phyloP scores from a whole-genome alignment of 2,329 filamentous ascomycete genomes.

The Pezicula radicicola region DNA sequence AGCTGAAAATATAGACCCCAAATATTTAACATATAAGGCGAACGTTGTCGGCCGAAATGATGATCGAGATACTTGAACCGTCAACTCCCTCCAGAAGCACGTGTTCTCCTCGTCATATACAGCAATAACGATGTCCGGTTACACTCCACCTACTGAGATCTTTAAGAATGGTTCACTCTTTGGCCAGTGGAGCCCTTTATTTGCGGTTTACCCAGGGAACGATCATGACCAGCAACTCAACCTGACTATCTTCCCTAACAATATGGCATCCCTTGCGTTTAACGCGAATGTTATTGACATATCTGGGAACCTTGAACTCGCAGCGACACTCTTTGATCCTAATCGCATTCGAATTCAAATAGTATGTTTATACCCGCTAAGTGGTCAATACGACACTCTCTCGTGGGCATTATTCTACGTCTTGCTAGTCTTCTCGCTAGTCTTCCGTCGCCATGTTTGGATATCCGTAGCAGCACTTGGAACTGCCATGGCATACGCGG shows the following conservation, averaged over 20 bases:
- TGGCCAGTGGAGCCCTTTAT: too few species aligned
- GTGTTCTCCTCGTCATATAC: too few species aligned
- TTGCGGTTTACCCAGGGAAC: background rate
- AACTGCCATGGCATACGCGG: slow-evolving; percentile 4
- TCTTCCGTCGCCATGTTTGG: slow-evolving; percentile 8
- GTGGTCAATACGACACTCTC: slow-evolving; percentile 9
- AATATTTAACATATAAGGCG: too few species aligned
- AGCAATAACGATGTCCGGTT: too few species aligned
- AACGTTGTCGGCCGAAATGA: too few species aligned
- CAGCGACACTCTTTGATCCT: background rate
- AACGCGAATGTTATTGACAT: background rate
- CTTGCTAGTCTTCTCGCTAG: slow-evolving; percentile 6
- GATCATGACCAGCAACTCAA: background rate
- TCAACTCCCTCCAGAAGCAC: too few species aligned
- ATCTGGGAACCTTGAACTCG: background rate
- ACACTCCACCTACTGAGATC: too few species aligned
- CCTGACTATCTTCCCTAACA: background rate
- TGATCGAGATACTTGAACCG: too few species aligned
- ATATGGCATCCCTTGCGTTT: slow-evolving; percentile 1
- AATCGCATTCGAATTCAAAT: background rate
- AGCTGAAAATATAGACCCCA: too few species aligned
- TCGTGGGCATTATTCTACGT: slow-evolving; percentile 5
- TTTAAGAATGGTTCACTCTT: too few species aligned
- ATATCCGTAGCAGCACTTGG: slow-evolving; percentile 9
- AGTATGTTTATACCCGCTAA: slow-evolving; percentile 5